Evolutionary conservation across 1,139 yeast genomes (phyloP).

Genomic region (Casaregolazyma suthepensis): DNA sequence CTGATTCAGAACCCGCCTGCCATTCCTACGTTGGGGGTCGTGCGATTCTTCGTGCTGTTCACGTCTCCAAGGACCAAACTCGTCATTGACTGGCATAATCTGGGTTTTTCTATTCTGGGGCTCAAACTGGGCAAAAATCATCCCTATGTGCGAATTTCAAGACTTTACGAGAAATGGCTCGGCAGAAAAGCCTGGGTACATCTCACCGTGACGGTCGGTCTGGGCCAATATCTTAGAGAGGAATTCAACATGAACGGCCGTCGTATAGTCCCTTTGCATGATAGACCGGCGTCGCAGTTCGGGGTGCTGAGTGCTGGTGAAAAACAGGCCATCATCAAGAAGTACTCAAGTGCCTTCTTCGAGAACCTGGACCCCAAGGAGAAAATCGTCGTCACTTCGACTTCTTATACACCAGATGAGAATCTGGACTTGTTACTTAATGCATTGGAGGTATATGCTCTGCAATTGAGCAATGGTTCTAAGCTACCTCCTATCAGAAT

Average conservation of each 20-base stretch:
- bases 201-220: conserved; percentile 71
- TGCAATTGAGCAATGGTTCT: conserved; percentile 15
- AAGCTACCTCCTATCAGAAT: conserved; percentile 48
- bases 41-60: conserved; percentile 48
- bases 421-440: conserved; percentile 66
- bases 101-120: conserved; percentile 79
- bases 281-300: conserved; percentile 53
- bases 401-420: conserved; percentile 96
- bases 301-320: conserved; percentile 39
- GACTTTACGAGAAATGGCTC: conserved; percentile 37
- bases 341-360: conserved; percentile 22
- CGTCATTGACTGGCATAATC: conserved; percentile 93
- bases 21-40: conserved; percentile 68
- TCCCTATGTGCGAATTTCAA: conserved; percentile 57
- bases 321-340: conserved; percentile 36
- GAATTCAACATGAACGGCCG: conserved; percentile 47
- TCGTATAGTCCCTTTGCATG: conserved; percentile 36
- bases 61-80: conserved; percentile 56
- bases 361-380: conserved; percentile 29
- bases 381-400: conserved; percentile 70
- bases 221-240: conserved; percentile 54
- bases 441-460: conserved; percentile 60
- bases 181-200: conserved; percentile 63
- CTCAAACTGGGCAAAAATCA: conserved; percentile 52
- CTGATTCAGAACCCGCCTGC: conserved; percentile 88